Percentiles rank a stretch among this genome's conserved stretches.
phyloP scores from a whole-genome alignment of 2,329 filamentous ascomycete species.

The Calonectria crousiana region DNA sequence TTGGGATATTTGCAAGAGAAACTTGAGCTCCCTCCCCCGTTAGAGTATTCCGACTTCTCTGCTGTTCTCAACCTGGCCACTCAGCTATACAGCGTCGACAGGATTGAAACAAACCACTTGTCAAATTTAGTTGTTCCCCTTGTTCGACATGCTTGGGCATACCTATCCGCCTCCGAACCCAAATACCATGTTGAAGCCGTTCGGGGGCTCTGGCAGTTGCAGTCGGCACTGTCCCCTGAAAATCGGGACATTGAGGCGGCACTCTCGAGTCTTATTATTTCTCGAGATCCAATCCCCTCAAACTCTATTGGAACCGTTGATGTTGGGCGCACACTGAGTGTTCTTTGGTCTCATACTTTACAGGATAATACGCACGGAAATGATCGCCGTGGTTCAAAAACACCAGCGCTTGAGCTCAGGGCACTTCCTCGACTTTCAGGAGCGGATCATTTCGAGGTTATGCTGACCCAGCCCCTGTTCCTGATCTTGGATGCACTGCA shows the following conservation, averaged over 20 bases:
- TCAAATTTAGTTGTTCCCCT: slow-evolving; percentile 76
- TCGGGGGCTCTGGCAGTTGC: slow-evolving; percentile 86
- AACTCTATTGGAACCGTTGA: slow-evolving; percentile 61
- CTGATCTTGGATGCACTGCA: slow-evolving; percentile 82
- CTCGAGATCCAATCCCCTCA: slow-evolving; percentile 50
- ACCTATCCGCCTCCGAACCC: slow-evolving; percentile 83
- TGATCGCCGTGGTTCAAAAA: slow-evolving; percentile 64
- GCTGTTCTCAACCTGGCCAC: slow-evolving; percentile 70
- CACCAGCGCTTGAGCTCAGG: slow-evolving; percentile 51
- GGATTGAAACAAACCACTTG: slow-evolving; percentile 65
- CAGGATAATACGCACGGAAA: slow-evolving; percentile 65
- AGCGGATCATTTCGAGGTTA: slow-evolving; percentile 74
- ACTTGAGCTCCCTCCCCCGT: slow-evolving; percentile 51
- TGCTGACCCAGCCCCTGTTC: slow-evolving; percentile 85
- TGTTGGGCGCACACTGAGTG: slow-evolving; percentile 75
- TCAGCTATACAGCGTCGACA: slow-evolving; percentile 66
- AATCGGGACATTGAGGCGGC: slow-evolving; percentile 85
- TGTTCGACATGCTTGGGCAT: slow-evolving; percentile 81
- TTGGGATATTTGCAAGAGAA: slow-evolving; percentile 64
- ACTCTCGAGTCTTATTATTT: slow-evolving; percentile 77
- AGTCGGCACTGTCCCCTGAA: slow-evolving; percentile 74
- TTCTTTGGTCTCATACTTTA: slow-evolving; percentile 85
- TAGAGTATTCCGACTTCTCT: slow-evolving; percentile 68
- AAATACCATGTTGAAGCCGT: slow-evolving; percentile 97
- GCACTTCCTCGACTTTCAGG: slow-evolving; percentile 61